Base-by-base conservation (phyloP, 192 early-diverging fungal genomes). In the Ambispora gerdemannii region DNA sequence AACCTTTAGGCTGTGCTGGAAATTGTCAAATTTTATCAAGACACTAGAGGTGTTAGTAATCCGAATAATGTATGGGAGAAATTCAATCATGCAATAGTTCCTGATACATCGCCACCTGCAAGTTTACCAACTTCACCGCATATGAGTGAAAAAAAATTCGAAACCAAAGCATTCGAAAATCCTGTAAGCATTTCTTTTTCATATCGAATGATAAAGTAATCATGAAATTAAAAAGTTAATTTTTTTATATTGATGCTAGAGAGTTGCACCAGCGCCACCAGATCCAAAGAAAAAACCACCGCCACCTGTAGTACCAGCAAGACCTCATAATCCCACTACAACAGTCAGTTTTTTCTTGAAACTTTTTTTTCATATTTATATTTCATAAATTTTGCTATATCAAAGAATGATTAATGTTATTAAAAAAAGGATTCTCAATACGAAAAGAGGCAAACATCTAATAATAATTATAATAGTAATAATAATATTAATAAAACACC, bases 1-100 rank as follows among this genome's bases (percentile, higher is more conserved):
- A 49, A n/a, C n/a, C 32, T 61, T 15, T 74, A 83, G 80, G 91
- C 91, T 19, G 88, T 93, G 19, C 80, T 92, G 34, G 91, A 93
- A 72, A 87, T 91, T 55, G 90, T 93, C 78, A 85, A 86, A 70
- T 93, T 93, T 73, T 93, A 92, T 81, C 86, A 87, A 71, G 91
- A 93, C 51, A 83, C 70, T 6, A 71, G 74, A 38, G 72, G 76
- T 32, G 76, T 71, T 15, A 80, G 76, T 30, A 71, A 72, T 25
- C 72, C 65, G 49, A 74, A 83, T 60, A 66, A 61, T 13, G 76
- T 85, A 31, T 85, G 81, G 82, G 71, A 79, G 13, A 85, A 85
- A 67, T 78, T 80, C 63, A 79, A 74, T 35, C 66, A 70, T 30
- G 63, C 70, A 25, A 72, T 58, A 71, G 24, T 50, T 10, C n/a